phyloP scores from a whole-genome alignment of 2,329 filamentous ascomycete species.

The Clathrospora elynae region DNA sequence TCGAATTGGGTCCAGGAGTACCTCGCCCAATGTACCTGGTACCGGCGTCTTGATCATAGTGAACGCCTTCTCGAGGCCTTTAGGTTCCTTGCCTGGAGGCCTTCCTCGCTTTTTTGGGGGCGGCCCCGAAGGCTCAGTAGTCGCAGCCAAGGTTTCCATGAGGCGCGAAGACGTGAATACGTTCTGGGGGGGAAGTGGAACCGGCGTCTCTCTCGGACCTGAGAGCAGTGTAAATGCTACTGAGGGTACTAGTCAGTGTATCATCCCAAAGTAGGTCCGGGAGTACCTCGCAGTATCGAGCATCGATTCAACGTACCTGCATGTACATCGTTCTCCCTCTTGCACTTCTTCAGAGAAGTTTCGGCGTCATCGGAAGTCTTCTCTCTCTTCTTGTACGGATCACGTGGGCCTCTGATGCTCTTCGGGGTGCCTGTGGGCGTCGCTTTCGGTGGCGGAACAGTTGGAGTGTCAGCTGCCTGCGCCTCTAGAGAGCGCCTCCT shows the following conservation, averaged over 20 bases:
- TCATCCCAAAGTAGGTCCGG: neutral
- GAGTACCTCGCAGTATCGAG: neutral
- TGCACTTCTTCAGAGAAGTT: slow-evolving; percentile 24
- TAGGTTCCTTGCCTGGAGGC: neutral
- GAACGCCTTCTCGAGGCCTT: too few relatives aligned
- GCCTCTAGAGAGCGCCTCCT: slow-evolving; percentile 6
- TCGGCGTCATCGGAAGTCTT: slow-evolving; percentile 1
- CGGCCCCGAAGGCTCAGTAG: neutral
- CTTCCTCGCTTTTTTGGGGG: neutral
- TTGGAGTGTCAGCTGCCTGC: neutral
- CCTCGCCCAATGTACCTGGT: too few relatives aligned
- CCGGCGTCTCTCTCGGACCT: slow-evolving; percentile 13
- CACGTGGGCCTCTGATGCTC: slow-evolving; percentile 8
- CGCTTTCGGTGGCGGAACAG: slow-evolving; percentile 7
- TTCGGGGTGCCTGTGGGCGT: slow-evolving; percentile 5
- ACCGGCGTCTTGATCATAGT: too few relatives aligned
- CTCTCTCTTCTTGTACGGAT: slow-evolving; percentile 13
- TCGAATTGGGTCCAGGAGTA: too few relatives aligned
- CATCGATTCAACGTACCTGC: neutral
- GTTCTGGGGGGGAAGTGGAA: slow-evolving; percentile 4
- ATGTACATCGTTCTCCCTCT: slow-evolving; percentile 15
- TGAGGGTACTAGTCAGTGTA: neutral
- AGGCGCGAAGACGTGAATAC: too few relatives aligned
- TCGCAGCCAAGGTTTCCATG: neutral
- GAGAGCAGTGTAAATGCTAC: slow-evolving; percentile 1